These are phyloP conservation scores for Curvularia hawaiiensis DNA, from an alignment of 2,329 filamentous ascomycete species.

Conservation along the genomic window DNA sequence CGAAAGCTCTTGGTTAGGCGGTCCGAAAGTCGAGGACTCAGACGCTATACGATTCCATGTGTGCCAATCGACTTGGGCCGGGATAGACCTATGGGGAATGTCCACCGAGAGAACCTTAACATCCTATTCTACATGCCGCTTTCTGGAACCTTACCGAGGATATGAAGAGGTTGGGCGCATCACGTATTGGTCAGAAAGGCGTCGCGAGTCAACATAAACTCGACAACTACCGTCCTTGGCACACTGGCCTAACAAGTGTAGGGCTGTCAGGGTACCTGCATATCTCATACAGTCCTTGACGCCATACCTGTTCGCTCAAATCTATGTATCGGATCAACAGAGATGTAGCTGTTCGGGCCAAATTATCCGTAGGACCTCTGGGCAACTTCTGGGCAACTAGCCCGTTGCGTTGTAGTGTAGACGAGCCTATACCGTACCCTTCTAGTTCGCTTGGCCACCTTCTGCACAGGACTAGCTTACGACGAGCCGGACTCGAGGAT, in stretches of 20 bases:
- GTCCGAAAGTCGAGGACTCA: background rate
- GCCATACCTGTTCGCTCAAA: background rate
- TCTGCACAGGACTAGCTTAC: background rate
- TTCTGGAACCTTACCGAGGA: background rate
- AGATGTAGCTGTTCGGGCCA: background rate
- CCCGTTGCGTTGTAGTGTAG: background rate
- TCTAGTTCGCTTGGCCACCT: background rate
- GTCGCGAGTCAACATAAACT: background rate
- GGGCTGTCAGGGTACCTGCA: background rate
- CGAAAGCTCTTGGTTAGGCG: background rate
- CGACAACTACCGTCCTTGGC: background rate
- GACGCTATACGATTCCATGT: too few relatives aligned
- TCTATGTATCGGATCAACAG: background rate
- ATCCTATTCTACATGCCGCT: background rate
- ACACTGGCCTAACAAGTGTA: background rate
- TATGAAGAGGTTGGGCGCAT: background rate
- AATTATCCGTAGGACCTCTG: background rate
- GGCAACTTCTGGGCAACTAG: background rate
- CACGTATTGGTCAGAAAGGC: background rate
- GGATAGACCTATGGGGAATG: background rate
- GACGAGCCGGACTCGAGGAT: background rate
- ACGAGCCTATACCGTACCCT: background rate
- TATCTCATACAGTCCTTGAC: background rate
- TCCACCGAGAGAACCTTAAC: too few relatives aligned
- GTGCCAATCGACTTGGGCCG: background rate